Base-by-base conservation (phyloP, 1,139 yeast genomes). In the Taphrina communis region DNA sequence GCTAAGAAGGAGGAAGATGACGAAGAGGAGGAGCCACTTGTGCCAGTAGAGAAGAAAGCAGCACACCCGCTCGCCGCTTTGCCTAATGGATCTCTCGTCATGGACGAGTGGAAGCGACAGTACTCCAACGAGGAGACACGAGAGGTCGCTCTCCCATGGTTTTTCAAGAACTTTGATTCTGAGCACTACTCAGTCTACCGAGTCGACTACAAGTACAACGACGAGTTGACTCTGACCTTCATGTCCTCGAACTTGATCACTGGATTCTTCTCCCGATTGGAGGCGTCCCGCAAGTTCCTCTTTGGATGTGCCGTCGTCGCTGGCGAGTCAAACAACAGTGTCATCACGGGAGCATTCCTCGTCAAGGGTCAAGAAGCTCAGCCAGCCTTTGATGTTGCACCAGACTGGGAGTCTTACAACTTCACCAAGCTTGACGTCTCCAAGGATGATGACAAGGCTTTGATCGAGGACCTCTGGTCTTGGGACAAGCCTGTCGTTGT, bases 101-200 rank as follows among this genome's bases (percentile, higher is more conserved):
- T 94, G 74, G 98, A 94, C 78, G 96, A 91, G 81, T 93, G 97
- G 97, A 94, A 94, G 89, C 89, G 97, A 84, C 82, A 82, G 75
- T 95, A 94, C 88, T 93, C 98, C 74, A 94, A 94, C 86, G 95
- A 92, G 82, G 98, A 94, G 78, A 93, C 98, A 78, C 91, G 98
- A 84, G 89, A 87, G 80, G 86, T 81, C 75, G 97, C 98, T 75
- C 85, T 94, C 76, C 98, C 98, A 79, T 94, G 95, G 94, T 94
- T 94, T 93, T 94, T 97, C 97, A 89, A 89, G 81, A 87, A 90
- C 84, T 93, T 85, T 85, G 88, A 93, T 83, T 87, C 95, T 74
- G 85, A 88, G 75, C 98, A 94, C 82, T 94, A 93, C 91, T 93
- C 98, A 72, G 82, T 94, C 77, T 94, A 92, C 92, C 90, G 85